Conservation (phyloP, 2,329 filamentous ascomycete species). For the Delphinella strobiligena region DNA sequence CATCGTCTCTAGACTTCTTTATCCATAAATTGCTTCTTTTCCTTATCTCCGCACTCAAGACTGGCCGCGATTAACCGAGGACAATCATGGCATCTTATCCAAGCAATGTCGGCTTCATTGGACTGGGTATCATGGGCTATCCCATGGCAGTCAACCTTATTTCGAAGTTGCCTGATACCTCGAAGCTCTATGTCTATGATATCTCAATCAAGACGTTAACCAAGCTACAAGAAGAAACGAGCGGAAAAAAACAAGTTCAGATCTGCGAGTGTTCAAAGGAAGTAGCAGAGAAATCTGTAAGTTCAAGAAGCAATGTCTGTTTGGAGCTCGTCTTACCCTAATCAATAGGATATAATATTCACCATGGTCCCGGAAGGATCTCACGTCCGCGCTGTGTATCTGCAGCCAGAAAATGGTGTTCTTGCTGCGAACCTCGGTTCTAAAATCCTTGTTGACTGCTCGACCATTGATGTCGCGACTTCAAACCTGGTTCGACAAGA, state of each 20-base stretch:
- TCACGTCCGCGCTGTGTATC: slow-evolving; percentile 27
- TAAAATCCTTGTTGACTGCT: slow-evolving; percentile 14
- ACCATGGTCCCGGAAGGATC: slow-evolving; percentile 29
- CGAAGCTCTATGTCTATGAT: slow-evolving; percentile 26
- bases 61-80: too few relatives aligned
- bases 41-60: too few relatives aligned
- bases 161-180: slow-evolving; percentile 20
- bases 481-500: too few relatives aligned
- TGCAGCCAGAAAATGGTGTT: slow-evolving; percentile 21
- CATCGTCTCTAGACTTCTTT: too few relatives aligned
- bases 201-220: slow-evolving; percentile 25
- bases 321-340: too few relatives aligned
- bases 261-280: slow-evolving; percentile 26
- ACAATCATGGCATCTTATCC: too few relatives aligned
- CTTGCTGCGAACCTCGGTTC: slow-evolving; percentile 21
- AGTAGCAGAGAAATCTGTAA: slow-evolving; percentile 24
- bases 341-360: slow-evolving; percentile 26
- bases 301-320: too few relatives aligned
- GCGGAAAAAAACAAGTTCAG: slow-evolving; percentile 24
- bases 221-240: slow-evolving; percentile 26
- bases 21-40: too few relatives aligned
- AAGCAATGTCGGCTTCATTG: too few relatives aligned
- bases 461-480: slow-evolving; percentile 14
- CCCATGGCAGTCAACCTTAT: slow-evolving; percentile 31
- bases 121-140: slow-evolving; percentile 31